Conservation (phyloP, 129 eudicot species). For the Helichrysum umbraculigerum region DNA sequence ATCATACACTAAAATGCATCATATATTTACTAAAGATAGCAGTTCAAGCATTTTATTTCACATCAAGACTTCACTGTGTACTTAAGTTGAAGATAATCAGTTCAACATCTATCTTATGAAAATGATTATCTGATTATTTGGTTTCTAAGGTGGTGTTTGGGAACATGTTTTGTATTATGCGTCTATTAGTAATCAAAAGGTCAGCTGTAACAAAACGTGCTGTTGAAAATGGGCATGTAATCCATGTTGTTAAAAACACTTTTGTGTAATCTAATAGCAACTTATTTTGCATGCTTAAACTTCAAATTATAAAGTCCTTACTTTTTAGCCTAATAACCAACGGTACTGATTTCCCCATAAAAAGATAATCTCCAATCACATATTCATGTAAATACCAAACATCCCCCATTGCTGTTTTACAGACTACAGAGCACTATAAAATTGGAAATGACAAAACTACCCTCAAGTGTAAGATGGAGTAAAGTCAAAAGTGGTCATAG, state of each 20-base stretch:
- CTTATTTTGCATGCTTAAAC: too few species aligned
- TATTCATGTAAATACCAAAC: neutral
- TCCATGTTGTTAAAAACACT: too few species aligned
- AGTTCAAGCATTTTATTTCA: neutral
- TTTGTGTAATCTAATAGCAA: too few species aligned
- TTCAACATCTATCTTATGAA: neutral
- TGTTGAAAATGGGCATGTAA: too few species aligned
- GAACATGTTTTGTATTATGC: too few species aligned
- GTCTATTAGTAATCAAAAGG: too few species aligned
- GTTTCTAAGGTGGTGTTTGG: too few species aligned
- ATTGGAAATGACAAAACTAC: constrained; percentile 12
- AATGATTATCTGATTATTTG: neutral
- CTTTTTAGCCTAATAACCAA: too few species aligned
- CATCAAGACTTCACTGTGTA: neutral
- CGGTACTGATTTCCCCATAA: too few species aligned
- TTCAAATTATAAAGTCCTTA: too few species aligned
- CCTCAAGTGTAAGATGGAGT: neutral
- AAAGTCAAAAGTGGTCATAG: constrained; percentile 6
- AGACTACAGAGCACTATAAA: neutral
- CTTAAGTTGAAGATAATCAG: neutral
- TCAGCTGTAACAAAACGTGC: too few species aligned
- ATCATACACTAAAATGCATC: neutral
- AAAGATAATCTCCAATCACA: too few species aligned
- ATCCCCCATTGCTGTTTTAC: neutral
- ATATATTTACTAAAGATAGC: neutral